Base-by-base conservation (phyloP, 78 protist species). In the Chrysochromulina parva region DNA sequence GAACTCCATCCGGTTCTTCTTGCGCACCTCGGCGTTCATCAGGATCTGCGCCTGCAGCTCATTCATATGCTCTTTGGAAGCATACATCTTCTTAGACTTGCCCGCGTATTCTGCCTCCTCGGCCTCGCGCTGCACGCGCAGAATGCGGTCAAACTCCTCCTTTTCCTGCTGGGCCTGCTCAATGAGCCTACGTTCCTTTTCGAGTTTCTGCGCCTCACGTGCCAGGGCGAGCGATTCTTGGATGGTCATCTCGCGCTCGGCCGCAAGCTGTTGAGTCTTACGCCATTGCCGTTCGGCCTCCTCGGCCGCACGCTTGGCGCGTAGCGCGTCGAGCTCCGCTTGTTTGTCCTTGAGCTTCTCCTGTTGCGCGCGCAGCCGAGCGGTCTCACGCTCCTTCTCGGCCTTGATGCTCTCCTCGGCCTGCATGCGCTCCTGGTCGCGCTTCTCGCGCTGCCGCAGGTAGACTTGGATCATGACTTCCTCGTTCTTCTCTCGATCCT, bases 271-370 rank as follows among this genome's bases (percentile, higher is more conserved):
- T 89, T 92, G 94, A 87, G 59, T 60, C 47, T 20, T 38, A 11
- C 95, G 60, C 81, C 74, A 80, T 48, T 53, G 92, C 10, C 95
- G 88, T 62, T 93, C 95, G 57, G 85, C 26, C 7, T 90, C 92
- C 60, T 93, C 95, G 5, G 53, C 76, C 14, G 95, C 95, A 16
- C 95, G 95, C 24, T 87, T 58, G 22, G 95, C 95, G 48, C 93
- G 92, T 10, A 93, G 90, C 17, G 93, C 95, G 57, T 93, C 95
- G 26, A 20, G 52, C 85, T 90, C 95, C 26, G 95, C 95, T 28
- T 74, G 93, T 91, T 90, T 93, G 90, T 93, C 95, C 47, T 87
- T 80, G n/a, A 88, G 76, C 92, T 90, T 90, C 81, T 93, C 93
- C 48, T 93, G 95, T 90, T 73, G 26, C 0, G 93, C 89, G 26